Evolutionary conservation across 495 filamentous ascomycete genomes (phyloP).

Genomic region (Penicillium bovifimosum): DNA sequence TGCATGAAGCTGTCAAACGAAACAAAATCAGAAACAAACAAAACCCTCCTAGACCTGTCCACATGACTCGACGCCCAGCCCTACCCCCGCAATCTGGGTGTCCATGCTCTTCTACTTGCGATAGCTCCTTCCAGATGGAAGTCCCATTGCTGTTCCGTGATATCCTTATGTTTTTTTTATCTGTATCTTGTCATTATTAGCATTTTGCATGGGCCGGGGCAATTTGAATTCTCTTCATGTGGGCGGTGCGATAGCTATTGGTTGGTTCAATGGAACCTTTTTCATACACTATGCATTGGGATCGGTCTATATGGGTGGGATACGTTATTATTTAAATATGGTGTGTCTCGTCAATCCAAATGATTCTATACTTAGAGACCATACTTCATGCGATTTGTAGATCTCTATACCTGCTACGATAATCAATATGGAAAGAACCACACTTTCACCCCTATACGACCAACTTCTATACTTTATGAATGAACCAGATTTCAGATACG

Average conservation of each 20-base stretch:
- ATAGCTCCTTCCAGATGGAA: neutral
- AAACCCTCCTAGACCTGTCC: neutral
- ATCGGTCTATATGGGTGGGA: conserved; percentile 3
- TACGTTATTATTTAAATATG: neutral
- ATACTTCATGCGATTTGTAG: too few relatives aligned
- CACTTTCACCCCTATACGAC: too few relatives aligned
- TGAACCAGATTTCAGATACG: too few relatives aligned
- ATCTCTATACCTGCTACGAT: too few relatives aligned
- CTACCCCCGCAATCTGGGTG: neutral
- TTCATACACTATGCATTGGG: conserved; percentile 9
- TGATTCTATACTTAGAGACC: neutral
- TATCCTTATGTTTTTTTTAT: neutral
- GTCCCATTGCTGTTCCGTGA: neutral
- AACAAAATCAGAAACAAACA: neutral
- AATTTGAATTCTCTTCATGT: neutral
- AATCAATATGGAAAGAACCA: too few relatives aligned
- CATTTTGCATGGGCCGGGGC: conserved; percentile 8
- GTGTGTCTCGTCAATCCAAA: neutral
- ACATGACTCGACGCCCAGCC: neutral
- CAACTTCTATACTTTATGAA: too few relatives aligned
- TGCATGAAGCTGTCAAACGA: conserved; percentile 10
- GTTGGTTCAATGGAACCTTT: neutral
- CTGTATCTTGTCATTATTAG: conserved; percentile 7
- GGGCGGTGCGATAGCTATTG: neutral
- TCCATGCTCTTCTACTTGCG: neutral